Evolutionary conservation across 805 yeast species (phyloP), one percentile per base, ranked within the genome.

Genomic region (Teunomyces cretensis): DNA sequence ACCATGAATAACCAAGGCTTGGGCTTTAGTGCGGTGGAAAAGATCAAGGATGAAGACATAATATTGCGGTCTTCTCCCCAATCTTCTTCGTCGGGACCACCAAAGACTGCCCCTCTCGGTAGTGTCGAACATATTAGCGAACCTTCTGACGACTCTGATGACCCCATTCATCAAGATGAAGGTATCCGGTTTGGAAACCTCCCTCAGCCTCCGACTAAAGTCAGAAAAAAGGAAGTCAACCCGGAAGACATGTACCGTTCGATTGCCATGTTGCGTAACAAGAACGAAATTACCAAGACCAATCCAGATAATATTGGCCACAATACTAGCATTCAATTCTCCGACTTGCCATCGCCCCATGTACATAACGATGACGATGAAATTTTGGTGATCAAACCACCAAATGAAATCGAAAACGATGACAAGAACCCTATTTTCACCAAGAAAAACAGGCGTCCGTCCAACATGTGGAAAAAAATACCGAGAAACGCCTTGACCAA

Each of bases 161-260:
- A 45, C 6, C 26, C 37, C 16, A 13, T 13, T 31, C 28, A 37
- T 13, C 33, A 14, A 4, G 35, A 30, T 16, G 65, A 53, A 33
- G 76, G 75, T 28, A 83, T 85, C 53, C 70, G 73, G 43, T 85
- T 85, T 59, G 90, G 80, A 6, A 67, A 65, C 39, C 66, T 84
- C 19, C 88, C 88, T 0, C 80, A 68, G 32, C 82, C 87, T 0
- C 68, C 68, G 8, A 72, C 71, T 47, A 58, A 45, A 30, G 49
- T 45, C 58, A 43, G 82, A 16, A 69, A 56, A 6, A 53, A 58
- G 36, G 70, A 67, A 30, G 49, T 87, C 9, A 83, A 85, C 28
- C 96, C 97, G 1, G 79, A 85, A 40, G 97, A 91, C 58, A 84
- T 90, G 81, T 84, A 75, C 60, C 75, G 84, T 70, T 89, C 96